Percentiles rank a stretch among this genome's conserved stretches.
phyloP scores from a whole-genome alignment of 345 rosid species.

The Sonneratia alba region DNA sequence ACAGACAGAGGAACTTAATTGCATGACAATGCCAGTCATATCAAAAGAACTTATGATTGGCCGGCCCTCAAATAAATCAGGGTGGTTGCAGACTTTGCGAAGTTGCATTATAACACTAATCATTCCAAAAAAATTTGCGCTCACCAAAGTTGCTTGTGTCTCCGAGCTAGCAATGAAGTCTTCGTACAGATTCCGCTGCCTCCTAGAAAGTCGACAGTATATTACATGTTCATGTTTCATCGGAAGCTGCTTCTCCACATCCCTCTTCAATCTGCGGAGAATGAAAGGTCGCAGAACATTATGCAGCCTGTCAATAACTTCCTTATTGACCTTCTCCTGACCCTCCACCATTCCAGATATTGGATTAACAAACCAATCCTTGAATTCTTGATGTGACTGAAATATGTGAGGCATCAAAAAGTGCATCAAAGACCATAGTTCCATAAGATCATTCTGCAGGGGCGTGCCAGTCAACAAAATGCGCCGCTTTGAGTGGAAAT shows the following conservation, averaged over 20 bases:
- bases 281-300: constrained; percentile 98
- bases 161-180: constrained; percentile 99
- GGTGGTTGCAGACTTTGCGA: constrained; percentile 99
- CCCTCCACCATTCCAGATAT: constrained; percentile 99
- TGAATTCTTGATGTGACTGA: constrained; percentile 99
- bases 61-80: constrained; percentile 98
- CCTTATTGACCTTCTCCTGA: constrained; percentile 93
- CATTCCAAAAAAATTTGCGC: constrained; percentile 96
- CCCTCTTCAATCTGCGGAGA: constrained; percentile 91
- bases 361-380: constrained; percentile 98
- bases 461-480: constrained; percentile 97
- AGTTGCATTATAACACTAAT: constrained; percentile 98
- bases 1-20: constrained; percentile 69
- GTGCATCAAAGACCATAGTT: constrained; percentile 99
- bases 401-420: constrained; percentile 98
- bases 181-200: constrained; percentile 97
- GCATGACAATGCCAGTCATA: constrained; percentile 68
- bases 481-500: constrained; percentile 95
- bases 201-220: constrained; percentile 84
- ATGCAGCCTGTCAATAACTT: constrained; percentile 95
- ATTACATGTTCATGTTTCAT: constrained; percentile 87
- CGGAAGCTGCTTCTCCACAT: constrained; percentile 98
- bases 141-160: constrained; percentile 95
- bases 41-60: constrained; percentile 97
- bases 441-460: constrained; percentile 99